Evolutionary conservation across 257 asterid genomes (phyloP).

Genomic region (Fraxinus anomala): DNA sequence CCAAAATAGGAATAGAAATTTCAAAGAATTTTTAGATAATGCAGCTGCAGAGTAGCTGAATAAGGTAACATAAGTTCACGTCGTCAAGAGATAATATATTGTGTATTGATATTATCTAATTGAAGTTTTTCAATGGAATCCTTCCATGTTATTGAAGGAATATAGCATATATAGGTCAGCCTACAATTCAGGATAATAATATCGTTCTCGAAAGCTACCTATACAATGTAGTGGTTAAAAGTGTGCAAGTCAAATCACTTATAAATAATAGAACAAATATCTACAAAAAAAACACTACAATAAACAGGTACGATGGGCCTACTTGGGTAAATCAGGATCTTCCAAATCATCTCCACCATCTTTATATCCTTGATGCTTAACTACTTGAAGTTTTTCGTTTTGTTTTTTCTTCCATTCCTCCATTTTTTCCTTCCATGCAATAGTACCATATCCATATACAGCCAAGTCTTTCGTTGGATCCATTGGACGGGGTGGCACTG

Average conservation of each 20-base stretch:
- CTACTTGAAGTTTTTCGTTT: slow-evolving; percentile 73
- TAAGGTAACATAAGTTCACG: neutral
- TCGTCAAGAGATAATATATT: neutral
- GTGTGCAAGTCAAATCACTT: slow-evolving; percentile 22
- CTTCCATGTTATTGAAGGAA: neutral
- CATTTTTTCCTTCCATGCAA: slow-evolving; percentile 94
- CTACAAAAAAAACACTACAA: slow-evolving; percentile 16
- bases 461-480: slow-evolving; percentile 90
- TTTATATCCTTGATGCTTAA: slow-evolving; percentile 71
- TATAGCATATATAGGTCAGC: neutral
- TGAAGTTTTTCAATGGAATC: slow-evolving; percentile 2
- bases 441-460: slow-evolving; percentile 82
- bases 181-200: neutral
- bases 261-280: neutral
- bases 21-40: neutral
- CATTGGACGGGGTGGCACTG: slow-evolving; percentile 86
- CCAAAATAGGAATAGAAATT: neutral
- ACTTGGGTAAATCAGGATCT: slow-evolving; percentile 81
- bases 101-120: neutral
- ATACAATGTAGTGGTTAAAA: neutral
- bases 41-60: neutral
- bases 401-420: slow-evolving; percentile 91
- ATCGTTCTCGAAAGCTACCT: neutral
- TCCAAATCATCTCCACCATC: slow-evolving; percentile 67
- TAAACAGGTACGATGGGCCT: slow-evolving; percentile 36